Evolutionary conservation across 1,284 basidiomycete genomes (phyloP).

Genomic region (Irpex lacteus): DNA sequence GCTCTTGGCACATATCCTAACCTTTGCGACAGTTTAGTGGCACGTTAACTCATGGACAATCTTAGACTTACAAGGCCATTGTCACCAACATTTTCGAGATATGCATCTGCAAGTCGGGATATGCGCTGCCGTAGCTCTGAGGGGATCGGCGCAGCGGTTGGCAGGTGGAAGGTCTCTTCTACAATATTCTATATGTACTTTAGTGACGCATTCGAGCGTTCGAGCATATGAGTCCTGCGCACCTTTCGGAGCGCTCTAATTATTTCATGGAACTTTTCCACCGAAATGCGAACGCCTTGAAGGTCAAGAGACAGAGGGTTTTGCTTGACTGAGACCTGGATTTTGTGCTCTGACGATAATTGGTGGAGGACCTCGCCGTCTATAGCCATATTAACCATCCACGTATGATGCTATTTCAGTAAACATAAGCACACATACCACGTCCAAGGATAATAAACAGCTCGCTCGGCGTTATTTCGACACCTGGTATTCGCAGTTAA

Average conservation of each 20-base stretch:
- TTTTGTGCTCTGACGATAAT: slow-evolving; percentile 55
- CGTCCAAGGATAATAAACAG: slow-evolving; percentile 72
- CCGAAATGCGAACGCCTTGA: slow-evolving; percentile 50
- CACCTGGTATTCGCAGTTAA: slow-evolving; percentile 36
- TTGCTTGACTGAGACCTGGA: slow-evolving; percentile 56
- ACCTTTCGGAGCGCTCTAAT: slow-evolving; percentile 52
- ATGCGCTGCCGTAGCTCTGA: slow-evolving; percentile 53
- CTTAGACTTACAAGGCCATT: slow-evolving; percentile 40
- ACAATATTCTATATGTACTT: slow-evolving; percentile 42
- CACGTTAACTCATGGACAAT: not conserved
- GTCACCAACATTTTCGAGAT: slow-evolving; percentile 48
- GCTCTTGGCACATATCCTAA: slow-evolving; percentile 52
- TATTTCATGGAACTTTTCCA: slow-evolving; percentile 43
- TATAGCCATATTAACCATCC: slow-evolving; percentile 22
- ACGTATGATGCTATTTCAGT: not conserved
- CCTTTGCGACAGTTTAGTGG: slow-evolving; percentile 32
- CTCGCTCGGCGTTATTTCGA: slow-evolving; percentile 53
- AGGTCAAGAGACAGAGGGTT: slow-evolving; percentile 56
- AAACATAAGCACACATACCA: slow-evolving; percentile 39
- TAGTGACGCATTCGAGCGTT: not conserved
- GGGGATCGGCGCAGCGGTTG: slow-evolving; percentile 39
- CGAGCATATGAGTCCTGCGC: slow-evolving; percentile 19
- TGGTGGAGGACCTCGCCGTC: slow-evolving; percentile 63
- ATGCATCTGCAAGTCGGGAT: slow-evolving; percentile 64
- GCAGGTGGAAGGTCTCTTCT: slow-evolving; percentile 47